Conservation (phyloP, 2,329 filamentous ascomycete genomes). For the Endoconidiophora polonica region DNA sequence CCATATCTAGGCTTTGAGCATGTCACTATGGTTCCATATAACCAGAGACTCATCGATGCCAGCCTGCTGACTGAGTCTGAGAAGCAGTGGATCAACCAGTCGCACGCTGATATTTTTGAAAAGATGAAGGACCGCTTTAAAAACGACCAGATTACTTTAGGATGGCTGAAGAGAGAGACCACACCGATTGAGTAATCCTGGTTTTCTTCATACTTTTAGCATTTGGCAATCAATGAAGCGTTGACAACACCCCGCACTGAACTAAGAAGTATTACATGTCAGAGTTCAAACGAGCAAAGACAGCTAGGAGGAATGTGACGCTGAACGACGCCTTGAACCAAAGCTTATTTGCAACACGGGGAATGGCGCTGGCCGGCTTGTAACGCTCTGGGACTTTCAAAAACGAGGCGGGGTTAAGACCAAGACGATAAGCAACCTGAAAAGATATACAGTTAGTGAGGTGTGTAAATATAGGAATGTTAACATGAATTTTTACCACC, state of each 20-base stretch:
- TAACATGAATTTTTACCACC: constrained; percentile 30
- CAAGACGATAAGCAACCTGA: constrained; percentile 28
- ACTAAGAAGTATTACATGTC: no score
- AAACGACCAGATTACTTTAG: constrained; percentile 50
- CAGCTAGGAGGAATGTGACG: constrained; percentile 53
- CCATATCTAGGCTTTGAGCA: constrained; percentile 91
- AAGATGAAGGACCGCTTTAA: constrained; percentile 69
- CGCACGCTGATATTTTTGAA: constrained; percentile 62
- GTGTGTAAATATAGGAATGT: not conserved
- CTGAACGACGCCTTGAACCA: constrained; percentile 55
- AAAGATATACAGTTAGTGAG: constrained; percentile 3
- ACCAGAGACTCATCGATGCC: constrained; percentile 69
- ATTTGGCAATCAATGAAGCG: constrained; percentile 2
- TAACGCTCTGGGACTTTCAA: constrained; percentile 16
- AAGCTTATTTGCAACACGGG: constrained; percentile 25
- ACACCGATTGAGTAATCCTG: constrained; percentile 3
- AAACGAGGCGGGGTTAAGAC: constrained; percentile 24
- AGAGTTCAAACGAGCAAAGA: constrained; percentile 19
- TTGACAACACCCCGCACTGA: not conserved
- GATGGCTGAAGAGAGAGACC: constrained; percentile 79
- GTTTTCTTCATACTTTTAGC: no score
- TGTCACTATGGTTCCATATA: constrained; percentile 93
- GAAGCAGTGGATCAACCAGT: constrained; percentile 73
- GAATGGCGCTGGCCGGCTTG: constrained; percentile 6
- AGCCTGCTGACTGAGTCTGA: constrained; percentile 55